Conservation (phyloP, 148 eudicot genomes). For the Rhododendron simsii region DNA sequence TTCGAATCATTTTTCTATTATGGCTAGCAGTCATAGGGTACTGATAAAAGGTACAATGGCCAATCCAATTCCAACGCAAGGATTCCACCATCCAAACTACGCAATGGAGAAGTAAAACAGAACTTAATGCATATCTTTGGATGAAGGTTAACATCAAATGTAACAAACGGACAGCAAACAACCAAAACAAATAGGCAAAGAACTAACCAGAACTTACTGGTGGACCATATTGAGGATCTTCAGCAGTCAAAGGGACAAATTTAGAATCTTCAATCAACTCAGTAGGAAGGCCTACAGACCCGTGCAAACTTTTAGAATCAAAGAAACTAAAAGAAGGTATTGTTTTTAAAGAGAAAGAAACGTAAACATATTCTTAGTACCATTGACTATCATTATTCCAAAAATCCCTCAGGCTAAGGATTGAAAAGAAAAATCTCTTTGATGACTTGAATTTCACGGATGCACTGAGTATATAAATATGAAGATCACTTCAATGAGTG, state of each 20-base stretch:
- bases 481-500: no score
- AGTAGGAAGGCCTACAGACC: slow-evolving; percentile 34
- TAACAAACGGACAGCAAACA: background rate
- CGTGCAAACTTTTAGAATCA: background rate
- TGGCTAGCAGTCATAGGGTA: background rate
- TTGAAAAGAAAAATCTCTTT: background rate
- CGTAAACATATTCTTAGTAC: background rate
- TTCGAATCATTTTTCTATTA: background rate
- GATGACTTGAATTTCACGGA: background rate
- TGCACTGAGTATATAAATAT: background rate
- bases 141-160: background rate
- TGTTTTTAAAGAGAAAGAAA: background rate
- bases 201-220: slow-evolving; percentile 79
- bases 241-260: slow-evolving; percentile 73
- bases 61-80: background rate
- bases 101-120: background rate
- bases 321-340: background rate
- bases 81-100: background rate
- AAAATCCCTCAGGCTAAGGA: background rate
- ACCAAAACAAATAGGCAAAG: background rate
- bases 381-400: background rate
- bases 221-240: slow-evolving; percentile 77
- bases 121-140: background rate
- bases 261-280: slow-evolving; percentile 68
- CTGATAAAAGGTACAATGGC: background rate